Conservation (phyloP, 192 early-diverging fungal genomes). For the Backusella mclennaniae region DNA sequence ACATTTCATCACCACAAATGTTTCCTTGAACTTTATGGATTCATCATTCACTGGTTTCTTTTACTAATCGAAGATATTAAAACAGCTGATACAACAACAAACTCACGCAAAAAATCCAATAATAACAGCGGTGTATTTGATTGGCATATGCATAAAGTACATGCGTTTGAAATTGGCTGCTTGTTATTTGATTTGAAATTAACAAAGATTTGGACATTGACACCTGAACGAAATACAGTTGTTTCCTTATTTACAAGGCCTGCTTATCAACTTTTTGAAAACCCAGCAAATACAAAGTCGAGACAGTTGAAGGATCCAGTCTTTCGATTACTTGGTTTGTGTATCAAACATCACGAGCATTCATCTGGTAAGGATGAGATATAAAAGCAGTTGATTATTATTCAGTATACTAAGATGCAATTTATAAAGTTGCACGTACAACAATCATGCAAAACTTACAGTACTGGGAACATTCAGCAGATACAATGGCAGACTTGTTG, state of each 20-base stretch:
- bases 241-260: slow-evolving; percentile 75
- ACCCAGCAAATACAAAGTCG: slow-evolving; percentile 64
- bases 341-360: slow-evolving; percentile 77
- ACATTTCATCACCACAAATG: slow-evolving; percentile 64
- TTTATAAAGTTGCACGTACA: slow-evolving; percentile 58
- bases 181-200: slow-evolving; percentile 60
- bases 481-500: slow-evolving; percentile 80
- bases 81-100: slow-evolving; percentile 17
- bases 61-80: slow-evolving; percentile 61
- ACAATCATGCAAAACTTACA: slow-evolving; percentile 81
- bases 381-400: not conserved
- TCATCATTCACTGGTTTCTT: slow-evolving; percentile 81
- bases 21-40: slow-evolving; percentile 80
- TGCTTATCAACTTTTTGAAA: slow-evolving; percentile 81
- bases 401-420: not conserved
- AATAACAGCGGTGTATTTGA: slow-evolving; percentile 34
- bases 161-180: slow-evolving; percentile 50
- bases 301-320: slow-evolving; percentile 52
- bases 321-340: slow-evolving; percentile 71
- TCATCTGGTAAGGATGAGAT: slow-evolving; percentile 52
- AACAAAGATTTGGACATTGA: slow-evolving; percentile 68
- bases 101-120: slow-evolving; percentile 11
- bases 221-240: slow-evolving; percentile 67
- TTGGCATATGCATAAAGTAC: slow-evolving; percentile 59
- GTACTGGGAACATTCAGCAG: slow-evolving; percentile 82